Conservation (phyloP, 2,329 filamentous ascomycete species). For the Periconia sp. region DNA sequence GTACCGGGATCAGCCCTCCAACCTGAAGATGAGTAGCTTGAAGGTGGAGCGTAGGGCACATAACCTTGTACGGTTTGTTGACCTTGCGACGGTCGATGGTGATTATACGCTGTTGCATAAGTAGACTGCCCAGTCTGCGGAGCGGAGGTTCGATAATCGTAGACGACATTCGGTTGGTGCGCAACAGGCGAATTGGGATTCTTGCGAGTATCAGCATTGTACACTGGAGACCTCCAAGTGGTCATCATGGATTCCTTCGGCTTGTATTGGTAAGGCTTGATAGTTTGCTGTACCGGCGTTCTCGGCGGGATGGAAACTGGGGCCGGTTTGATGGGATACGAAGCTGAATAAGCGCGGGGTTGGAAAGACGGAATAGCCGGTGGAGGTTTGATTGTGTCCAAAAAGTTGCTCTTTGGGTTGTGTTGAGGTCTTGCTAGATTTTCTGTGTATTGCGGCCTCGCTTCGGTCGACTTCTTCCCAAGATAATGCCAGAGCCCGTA, state of each 20-base stretch:
- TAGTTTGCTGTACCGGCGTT: constrained; percentile 36
- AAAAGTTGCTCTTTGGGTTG: constrained; percentile 73
- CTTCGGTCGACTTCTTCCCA: constrained; percentile 84
- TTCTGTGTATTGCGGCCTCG: constrained; percentile 88
- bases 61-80: no score
- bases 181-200: constrained; percentile 46
- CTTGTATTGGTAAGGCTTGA: constrained; percentile 41
- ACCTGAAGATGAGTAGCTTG: constrained; percentile 26
- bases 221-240: constrained; percentile 35
- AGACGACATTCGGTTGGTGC: constrained; percentile 45
- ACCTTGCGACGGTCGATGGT: constrained; percentile 23
- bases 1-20: constrained; percentile 32
- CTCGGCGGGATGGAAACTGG: constrained; percentile 40
- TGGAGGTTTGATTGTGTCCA: constrained; percentile 66
- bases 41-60: constrained; percentile 36
- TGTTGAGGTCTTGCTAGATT: constrained; percentile 67
- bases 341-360: constrained; percentile 37
- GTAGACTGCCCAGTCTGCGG: constrained; percentile 30
- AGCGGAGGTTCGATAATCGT: constrained; percentile 34
- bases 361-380: constrained; percentile 35
- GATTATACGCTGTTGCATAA: constrained; percentile 23
- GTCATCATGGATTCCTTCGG: constrained; percentile 33
- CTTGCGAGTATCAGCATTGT: constrained; percentile 41
- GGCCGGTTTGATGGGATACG: constrained; percentile 55
- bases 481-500: constrained; percentile 90